Percentiles rank a stretch among this genome's conserved stretches.
These are phyloP conservation scores for Xylaria scruposa DNA, from an alignment of 495 filamentous ascomycete genomes.

Conservation along the genomic window DNA sequence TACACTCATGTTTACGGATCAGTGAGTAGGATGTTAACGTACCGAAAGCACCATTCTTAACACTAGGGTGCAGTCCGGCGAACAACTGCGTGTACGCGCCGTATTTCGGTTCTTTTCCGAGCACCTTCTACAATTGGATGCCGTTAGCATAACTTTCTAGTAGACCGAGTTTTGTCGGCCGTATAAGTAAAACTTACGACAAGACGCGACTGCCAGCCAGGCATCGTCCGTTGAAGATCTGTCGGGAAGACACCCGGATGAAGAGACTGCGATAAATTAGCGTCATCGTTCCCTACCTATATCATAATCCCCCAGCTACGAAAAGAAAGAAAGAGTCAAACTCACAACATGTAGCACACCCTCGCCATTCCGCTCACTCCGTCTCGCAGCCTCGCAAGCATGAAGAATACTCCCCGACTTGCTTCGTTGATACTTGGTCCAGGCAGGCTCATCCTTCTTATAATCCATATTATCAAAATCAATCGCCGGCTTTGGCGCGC, in stretches of 20 bases:
- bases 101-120: conserved; percentile 7
- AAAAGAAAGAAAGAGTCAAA: background rate
- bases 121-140: background rate
- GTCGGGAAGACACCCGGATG: conserved; percentile 31
- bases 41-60: background rate
- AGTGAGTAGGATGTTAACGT: background rate
- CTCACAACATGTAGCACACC: conserved; percentile 30
- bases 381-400: conserved; percentile 39
- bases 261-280: conserved; percentile 46
- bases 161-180: no score
- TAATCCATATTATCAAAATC: conserved; percentile 45
- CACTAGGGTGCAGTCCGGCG: background rate
- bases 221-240: background rate
- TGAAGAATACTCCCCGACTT: conserved; percentile 47
- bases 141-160: background rate
- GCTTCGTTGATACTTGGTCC: conserved; percentile 42
- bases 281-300: background rate
- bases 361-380: conserved; percentile 32
- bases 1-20: background rate
- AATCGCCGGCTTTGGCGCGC: conserved; percentile 35
- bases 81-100: conserved; percentile 15
- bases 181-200: background rate
- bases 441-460: conserved; percentile 14
- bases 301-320: background rate
- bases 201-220: conserved; percentile 24